Evolutionary conservation across 306 rosid species (phyloP), one percentile per base, ranked within the genome.

Genomic region (Ormosia semicastrata): DNA sequence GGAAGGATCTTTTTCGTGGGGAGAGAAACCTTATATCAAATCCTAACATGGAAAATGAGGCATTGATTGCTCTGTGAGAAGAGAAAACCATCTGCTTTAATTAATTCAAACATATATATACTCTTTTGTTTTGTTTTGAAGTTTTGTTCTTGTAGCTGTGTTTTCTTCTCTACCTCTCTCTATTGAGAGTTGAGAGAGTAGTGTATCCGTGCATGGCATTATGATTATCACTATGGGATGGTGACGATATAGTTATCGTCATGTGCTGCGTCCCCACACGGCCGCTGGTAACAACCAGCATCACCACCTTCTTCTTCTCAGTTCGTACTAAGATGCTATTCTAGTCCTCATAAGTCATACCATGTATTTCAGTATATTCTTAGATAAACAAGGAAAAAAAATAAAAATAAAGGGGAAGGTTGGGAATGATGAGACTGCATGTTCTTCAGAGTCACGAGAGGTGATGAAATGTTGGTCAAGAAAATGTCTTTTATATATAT

Each of bases 1-100:
- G 52, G 47, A 86, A 82, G 90, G 88, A 90, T 90, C 90, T 88
- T 90, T 90, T 88, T 90, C 92, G 90, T 90, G 87, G 75, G 82
- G 77, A 85, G 89, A 72, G 87, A 86, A 89, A 88, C 94, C 87
- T 88, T 65, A 83, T 76, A 78, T 79, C 33, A 73, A 82, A 80
- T 40, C 87, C 89, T 54, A 88, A 89, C 81, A 88, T 85, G 73
- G 96, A 88, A 90, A 89, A 84, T 76, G 76, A 69, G 79, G 85
- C 68, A 40, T 80, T 79, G 69, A 82, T 63, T 66, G 52, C 49
- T 82, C 49, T 67, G 60, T 83, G 71, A 82, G 77, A 80, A 36
- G 47, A 59, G 47, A 40, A 43, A 47, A 7, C 10, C 30, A 43
- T 75, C 40, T 58, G 43, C 32, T 18, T 58, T 39, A 57, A 57